A percentile compares a stretch with the other conserved stretches of the same genome.
phyloP scores from a whole-genome alignment of 306 rosid genomes.

The Echinosophora koreensis region DNA sequence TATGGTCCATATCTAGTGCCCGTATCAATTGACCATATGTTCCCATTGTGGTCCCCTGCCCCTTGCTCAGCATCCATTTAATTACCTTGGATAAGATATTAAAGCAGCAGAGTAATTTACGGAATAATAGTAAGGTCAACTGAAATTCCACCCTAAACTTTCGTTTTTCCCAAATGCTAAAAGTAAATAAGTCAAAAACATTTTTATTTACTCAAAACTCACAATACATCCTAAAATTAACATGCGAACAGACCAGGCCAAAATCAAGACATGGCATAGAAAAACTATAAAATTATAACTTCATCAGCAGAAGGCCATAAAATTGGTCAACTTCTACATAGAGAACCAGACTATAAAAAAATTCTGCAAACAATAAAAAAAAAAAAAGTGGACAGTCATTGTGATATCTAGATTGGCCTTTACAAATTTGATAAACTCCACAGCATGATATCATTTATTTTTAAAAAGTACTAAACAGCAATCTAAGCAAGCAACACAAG shows the following conservation, averaged over 20 bases:
- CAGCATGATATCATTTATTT: background rate
- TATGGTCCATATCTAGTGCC: constrained; percentile 93
- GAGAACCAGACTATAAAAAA: background rate
- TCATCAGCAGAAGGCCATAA: constrained; percentile 19
- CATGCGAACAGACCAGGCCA: constrained; percentile 10
- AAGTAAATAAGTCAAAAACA: constrained; percentile 4
- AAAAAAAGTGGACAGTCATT: background rate
- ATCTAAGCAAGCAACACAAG: background rate
- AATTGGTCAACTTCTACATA: constrained; percentile 2
- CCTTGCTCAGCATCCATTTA: constrained; percentile 98
- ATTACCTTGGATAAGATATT: constrained; percentile 62
- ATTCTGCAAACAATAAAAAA: background rate
- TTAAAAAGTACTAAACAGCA: background rate
- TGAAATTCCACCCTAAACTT: constrained; percentile 1
- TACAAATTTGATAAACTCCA: constrained; percentile 7
- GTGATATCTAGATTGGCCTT: background rate
- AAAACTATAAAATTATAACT: constrained; percentile 26
- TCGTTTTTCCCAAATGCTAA: background rate
- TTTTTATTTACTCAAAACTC: constrained; percentile 5
- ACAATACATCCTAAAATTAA: constrained; percentile 1
- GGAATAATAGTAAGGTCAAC: constrained; percentile 25
- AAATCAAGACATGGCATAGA: constrained; percentile 22
- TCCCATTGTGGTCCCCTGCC: constrained; percentile 90
- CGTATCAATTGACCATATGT: constrained; percentile 78
- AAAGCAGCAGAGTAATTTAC: constrained; percentile 22